A percentile compares a stretch with the other conserved stretches of the same genome.
Evolutionary conservation across 2,329 filamentous ascomycete species (phyloP).

Genomic region (Emydomyces testavorans): DNA sequence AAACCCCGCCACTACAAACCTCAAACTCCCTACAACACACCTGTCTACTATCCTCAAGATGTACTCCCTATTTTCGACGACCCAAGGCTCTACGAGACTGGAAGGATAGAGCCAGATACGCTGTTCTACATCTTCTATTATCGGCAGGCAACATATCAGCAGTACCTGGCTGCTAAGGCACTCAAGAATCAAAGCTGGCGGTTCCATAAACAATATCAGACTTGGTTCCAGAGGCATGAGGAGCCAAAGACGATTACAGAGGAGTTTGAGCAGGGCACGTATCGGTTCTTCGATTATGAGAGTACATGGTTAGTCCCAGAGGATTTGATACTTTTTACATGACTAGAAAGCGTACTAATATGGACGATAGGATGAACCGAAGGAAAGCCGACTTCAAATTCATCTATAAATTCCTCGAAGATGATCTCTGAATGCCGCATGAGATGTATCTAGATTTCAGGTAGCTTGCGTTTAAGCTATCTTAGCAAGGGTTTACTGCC

Average conservation of each 20-base stretch:
- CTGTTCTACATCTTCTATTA: constrained; percentile 99
- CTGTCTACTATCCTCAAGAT: constrained; percentile 80
- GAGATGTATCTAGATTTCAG: not conserved
- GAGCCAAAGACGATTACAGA: constrained; percentile 98
- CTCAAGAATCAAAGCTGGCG: constrained; percentile 97
- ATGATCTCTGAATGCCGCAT: constrained; percentile 54
- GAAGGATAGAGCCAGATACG: constrained; percentile 84
- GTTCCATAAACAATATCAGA: constrained; percentile 99
- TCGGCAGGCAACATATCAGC: constrained; percentile 88
- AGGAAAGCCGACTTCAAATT: constrained; percentile 97
- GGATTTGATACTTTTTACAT: no score
- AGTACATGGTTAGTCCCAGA: constrained; percentile 71
- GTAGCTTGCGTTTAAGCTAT: not conserved
- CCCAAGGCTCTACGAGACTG: constrained; percentile 61
- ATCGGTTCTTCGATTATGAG: constrained; percentile 98
- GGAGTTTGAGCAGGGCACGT: constrained; percentile 96
- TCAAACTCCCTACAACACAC: constrained; percentile 65
- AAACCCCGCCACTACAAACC: constrained; percentile 75
- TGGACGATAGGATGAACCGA: constrained; percentile 75
- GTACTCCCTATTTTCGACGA: constrained; percentile 88
- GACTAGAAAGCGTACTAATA: no score
- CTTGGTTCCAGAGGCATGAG: constrained; percentile 97
- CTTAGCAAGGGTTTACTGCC: not conserved
- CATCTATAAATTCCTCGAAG: constrained; percentile 93
- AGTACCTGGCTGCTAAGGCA: constrained; percentile 91